Evolutionary conservation across 2,329 filamentous ascomycete species (phyloP), one percentile per base, ranked within the genome.

Genomic region (Xylaria sp.): DNA sequence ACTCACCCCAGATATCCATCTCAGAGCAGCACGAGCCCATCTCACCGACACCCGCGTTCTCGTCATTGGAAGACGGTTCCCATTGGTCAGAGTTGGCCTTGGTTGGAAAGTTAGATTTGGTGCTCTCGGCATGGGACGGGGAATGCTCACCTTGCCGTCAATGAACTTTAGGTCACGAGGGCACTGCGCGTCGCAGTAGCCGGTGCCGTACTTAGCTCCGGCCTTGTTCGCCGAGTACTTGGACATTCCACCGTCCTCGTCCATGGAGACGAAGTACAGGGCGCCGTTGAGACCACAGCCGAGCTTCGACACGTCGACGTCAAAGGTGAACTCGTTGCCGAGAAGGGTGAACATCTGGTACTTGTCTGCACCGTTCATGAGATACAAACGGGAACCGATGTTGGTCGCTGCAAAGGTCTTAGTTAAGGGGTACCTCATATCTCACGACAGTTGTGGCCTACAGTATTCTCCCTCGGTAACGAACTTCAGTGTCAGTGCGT

Each of bases 241-340:
- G 73, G 77, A 75, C 77, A 81, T 74, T 42, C 86, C 86, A 69
- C 86, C 86, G 64, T 87, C 85, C 36, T 81, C 80, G 58, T 86
- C 83, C 87, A 89, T 88, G 76, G 82, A 79, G 57, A 83, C 80
- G 60, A 86, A 82, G 77, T 90, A 90, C 44, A 90, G 77, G 48
- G 88, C 88, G 65, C 88, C 88, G 78, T 91, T 90, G 67, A 90
- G 78, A 66, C 89, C 89, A 73, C 89, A 90, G 56, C 72, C 73
- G n/a, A 90, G 81, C 70, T 85, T 84, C 56, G 87, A 89, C 57
- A 89, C 83, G 74, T 90, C 88, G 20, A 90, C 87, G 62, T 89
- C 87, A 68, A 90, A 89, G 36, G 86, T 87, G 77, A 90, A 86
- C 76, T 90, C 88, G 74, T 86, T 81, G 78, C 86, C 86, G 61